Conservation (phyloP, 129 eudicot genomes). For the Arctium minus region DNA sequence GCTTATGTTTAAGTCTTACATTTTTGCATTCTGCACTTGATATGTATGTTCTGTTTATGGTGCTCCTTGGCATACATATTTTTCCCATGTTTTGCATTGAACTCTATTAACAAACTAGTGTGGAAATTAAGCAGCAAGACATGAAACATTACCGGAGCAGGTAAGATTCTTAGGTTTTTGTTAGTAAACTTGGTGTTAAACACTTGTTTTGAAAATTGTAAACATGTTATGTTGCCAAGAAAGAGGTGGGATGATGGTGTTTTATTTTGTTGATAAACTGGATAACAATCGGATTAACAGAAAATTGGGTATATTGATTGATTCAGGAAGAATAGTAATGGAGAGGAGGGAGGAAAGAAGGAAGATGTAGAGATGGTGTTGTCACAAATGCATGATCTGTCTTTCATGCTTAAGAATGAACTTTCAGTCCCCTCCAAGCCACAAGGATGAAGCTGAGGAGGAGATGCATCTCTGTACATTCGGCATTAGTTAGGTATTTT, state of each 20-base stretch:
- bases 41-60: neutral
- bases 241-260: neutral
- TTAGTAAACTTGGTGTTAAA: neutral
- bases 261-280: neutral
- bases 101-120: neutral
- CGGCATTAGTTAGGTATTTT: slow-evolving; percentile 2
- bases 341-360: slow-evolving; percentile 18
- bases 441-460: slow-evolving; percentile 2
- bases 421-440: slow-evolving; percentile 48
- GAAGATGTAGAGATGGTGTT: slow-evolving; percentile 40
- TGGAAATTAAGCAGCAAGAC: no score
- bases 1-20: neutral
- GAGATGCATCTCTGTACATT: slow-evolving; percentile 9
- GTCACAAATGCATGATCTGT: slow-evolving; percentile 83
- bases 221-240: neutral
- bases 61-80: neutral
- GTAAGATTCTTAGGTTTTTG: neutral
- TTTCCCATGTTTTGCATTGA: neutral
- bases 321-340: slow-evolving; percentile 28
- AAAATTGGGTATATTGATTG: neutral
- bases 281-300: neutral
- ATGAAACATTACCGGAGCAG: neutral
- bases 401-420: slow-evolving; percentile 65
- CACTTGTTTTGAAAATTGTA: neutral
- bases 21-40: neutral